Conservation (phyloP, 1,284 basidiomycete genomes). For the Tilletia setariae region DNA sequence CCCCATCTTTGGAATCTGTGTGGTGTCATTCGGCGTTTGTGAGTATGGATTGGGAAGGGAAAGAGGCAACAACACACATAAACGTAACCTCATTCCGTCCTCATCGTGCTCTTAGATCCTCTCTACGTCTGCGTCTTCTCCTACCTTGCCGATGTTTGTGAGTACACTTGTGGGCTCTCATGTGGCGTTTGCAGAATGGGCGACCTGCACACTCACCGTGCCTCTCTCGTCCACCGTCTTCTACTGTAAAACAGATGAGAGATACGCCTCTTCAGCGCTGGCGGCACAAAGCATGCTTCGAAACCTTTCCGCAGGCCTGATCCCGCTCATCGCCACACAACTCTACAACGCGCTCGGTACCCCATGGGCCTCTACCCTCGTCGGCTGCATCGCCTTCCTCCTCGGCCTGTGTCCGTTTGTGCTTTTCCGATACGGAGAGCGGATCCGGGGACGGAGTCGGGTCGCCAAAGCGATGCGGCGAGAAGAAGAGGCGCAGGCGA, state of each 20-base stretch:
- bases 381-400: conserved; percentile 37
- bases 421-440: conserved; percentile 41
- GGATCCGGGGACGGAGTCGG: conserved; percentile 30
- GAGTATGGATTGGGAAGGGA: conserved; percentile 17
- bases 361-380: conserved; percentile 44
- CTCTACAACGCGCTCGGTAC: conserved; percentile 42
- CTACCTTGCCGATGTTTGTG: conserved; percentile 41
- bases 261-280: conserved; percentile 49
- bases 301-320: conserved; percentile 35
- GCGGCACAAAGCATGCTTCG: conserved; percentile 40
- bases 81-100: background rate
- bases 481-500: conserved; percentile 33
- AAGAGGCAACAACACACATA: too few species aligned
- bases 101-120: background rate
- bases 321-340: conserved; percentile 33
- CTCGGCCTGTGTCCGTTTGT: conserved; percentile 47
- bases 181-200: background rate
- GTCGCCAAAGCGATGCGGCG: conserved; percentile 35
- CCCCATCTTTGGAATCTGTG: conserved; percentile 19
- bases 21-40: conserved; percentile 36
- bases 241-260: conserved; percentile 35
- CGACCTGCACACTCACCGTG: too few species aligned
- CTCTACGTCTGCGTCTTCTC: conserved; percentile 27
- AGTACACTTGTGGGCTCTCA: conserved; percentile 29
- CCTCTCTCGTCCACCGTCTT: too few species aligned